These are phyloP conservation scores for Naganishia friedmannii DNA, from an alignment of 768 basidiomycete genomes.

Conservation along the genomic window DNA sequence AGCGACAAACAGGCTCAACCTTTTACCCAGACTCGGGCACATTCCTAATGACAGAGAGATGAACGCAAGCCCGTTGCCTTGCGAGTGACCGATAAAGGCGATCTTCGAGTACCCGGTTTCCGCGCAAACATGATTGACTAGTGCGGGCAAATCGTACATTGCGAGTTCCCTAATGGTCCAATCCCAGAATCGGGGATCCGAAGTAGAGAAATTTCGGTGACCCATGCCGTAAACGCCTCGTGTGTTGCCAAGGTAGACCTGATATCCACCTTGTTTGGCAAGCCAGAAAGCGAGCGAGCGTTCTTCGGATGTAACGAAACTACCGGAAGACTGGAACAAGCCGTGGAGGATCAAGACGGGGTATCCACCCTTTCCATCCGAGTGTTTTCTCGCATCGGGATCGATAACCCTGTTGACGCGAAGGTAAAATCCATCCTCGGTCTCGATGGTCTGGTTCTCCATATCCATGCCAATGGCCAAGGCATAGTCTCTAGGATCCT, in stretches of 20 bases:
- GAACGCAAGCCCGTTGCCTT: constrained; percentile 58
- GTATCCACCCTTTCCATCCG: constrained; percentile 53
- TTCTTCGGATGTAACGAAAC: constrained; percentile 58
- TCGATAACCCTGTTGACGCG: constrained; percentile 53
- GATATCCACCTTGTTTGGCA: constrained; percentile 56
- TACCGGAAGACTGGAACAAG: constrained; percentile 57
- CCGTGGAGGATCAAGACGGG: constrained; percentile 58
- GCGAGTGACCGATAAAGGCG: constrained; percentile 59
- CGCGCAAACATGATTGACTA: constrained; percentile 56
- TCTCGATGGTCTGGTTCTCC: constrained; percentile 55
- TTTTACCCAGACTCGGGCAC: constrained; percentile 56
- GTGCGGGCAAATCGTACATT: constrained; percentile 57
- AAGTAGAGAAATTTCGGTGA: constrained; percentile 52
- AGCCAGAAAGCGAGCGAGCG: constrained; percentile 59
- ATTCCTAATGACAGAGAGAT: constrained; percentile 57
- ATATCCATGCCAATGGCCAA: constrained; percentile 55
- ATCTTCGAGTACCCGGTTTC: constrained; percentile 57
- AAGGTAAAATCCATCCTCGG: constrained; percentile 57
- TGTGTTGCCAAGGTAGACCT: constrained; percentile 55
- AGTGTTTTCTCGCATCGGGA: constrained; percentile 43
- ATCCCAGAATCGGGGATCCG: constrained; percentile 58
- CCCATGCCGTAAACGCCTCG: constrained; percentile 59
- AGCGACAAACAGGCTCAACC: constrained; percentile 56
- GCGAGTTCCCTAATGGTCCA: constrained; percentile 59
- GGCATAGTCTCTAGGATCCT: constrained; percentile 57